These are phyloP conservation scores for Saussurea involucrata DNA, from an alignment of 129 eudicot genomes.

Conservation along the genomic window DNA sequence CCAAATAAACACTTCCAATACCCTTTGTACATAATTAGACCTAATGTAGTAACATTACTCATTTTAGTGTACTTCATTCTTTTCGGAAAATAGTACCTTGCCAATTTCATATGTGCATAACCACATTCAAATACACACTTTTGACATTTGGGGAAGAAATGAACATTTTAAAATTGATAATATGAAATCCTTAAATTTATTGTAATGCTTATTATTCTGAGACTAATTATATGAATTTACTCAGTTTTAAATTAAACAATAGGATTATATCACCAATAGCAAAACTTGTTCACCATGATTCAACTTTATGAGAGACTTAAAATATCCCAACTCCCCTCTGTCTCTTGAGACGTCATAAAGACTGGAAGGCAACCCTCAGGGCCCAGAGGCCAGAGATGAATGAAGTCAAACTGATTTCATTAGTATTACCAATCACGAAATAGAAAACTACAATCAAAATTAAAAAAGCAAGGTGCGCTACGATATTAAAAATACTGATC, in stretches of 20 bases:
- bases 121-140: not conserved
- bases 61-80: not conserved
- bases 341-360: not conserved
- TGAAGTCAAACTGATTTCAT: conserved; percentile 3
- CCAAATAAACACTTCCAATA: conserved; percentile 6
- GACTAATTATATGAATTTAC: not conserved
- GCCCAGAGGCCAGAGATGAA: not conserved
- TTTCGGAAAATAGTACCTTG: not conserved
- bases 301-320: not conserved
- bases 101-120: not conserved
- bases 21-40: not conserved
- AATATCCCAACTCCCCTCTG: not conserved
- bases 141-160: not conserved
- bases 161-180: not conserved
- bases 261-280: not conserved
- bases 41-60: not conserved
- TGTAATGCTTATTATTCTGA: not conserved
- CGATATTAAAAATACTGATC: not conserved
- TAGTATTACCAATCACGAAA: not conserved
- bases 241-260: not conserved
- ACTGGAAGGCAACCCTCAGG: not conserved
- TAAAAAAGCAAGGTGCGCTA: not conserved
- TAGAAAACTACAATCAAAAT: not conserved
- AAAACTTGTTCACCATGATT: not conserved
- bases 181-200: not conserved